These are phyloP conservation scores for Metarhizium album DNA, from an alignment of 2,329 filamentous ascomycete genomes.

Conservation along the genomic window DNA sequence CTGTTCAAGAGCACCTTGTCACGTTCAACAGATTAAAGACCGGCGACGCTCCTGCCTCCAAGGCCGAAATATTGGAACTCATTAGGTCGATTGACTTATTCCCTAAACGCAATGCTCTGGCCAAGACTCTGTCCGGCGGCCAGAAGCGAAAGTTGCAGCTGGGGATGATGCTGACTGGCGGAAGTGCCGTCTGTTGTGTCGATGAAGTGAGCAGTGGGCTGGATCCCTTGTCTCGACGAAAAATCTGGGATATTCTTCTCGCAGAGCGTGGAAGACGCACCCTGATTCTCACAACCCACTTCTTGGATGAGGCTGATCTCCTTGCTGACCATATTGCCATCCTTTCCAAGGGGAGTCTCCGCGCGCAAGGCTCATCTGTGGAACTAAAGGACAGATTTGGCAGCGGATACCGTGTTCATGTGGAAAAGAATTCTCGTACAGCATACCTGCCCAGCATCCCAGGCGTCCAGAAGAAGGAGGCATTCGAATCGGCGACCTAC, in stretches of 20 bases:
- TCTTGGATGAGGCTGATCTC: conserved; percentile 85
- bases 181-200: conserved; percentile 77
- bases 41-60: conserved; percentile 40
- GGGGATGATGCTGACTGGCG: conserved; percentile 91
- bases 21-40: conserved; percentile 81
- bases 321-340: conserved; percentile 84
- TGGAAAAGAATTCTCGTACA: conserved; percentile 47
- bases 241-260: conserved; percentile 89
- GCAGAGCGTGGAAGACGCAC: conserved; percentile 74
- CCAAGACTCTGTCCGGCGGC: conserved; percentile 75
- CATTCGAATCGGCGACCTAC: conserved; percentile 65
- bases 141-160: conserved; percentile 89
- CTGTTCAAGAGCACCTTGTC: conserved; percentile 70
- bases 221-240: conserved; percentile 74
- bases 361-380: conserved; percentile 74
- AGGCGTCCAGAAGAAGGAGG: conserved; percentile 44
- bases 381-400: conserved; percentile 75
- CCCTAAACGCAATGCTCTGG: conserved; percentile 59
- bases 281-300: conserved; percentile 84
- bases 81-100: conserved; percentile 63
- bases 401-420: conserved; percentile 73
- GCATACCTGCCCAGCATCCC: conserved; percentile 39
- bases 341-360: conserved; percentile 71
- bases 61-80: conserved; percentile 49
- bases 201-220: conserved; percentile 86